A percentile compares a stretch with the other conserved stretches of the same genome.
phyloP scores from a whole-genome alignment of 805 yeast species.

The Lachancea thermotolerans region DNA sequence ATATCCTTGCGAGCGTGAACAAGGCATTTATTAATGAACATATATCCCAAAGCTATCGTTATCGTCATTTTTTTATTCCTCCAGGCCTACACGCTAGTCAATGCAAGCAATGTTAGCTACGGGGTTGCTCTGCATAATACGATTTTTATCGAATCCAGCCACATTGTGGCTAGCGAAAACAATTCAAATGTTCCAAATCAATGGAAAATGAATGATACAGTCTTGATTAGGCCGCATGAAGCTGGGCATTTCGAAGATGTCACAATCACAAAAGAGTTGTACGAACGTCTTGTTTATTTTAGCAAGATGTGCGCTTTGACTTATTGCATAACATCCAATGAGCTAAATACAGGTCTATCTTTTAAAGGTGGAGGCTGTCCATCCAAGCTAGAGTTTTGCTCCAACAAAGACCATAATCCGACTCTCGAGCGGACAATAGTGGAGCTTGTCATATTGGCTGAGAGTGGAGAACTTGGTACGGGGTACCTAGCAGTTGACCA shows the following conservation, averaged over 20 bases:
- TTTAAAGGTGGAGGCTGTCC: constrained; percentile 33
- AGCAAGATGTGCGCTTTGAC: constrained; percentile 32
- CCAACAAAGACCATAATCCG: constrained; percentile 20
- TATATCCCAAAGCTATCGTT: too few species aligned
- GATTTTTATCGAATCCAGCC: too few species aligned
- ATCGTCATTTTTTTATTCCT: too few species aligned
- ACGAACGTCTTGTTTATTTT: constrained; percentile 27
- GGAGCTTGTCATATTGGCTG: constrained; percentile 36
- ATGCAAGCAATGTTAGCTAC: too few species aligned
- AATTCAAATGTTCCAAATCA: neutral
- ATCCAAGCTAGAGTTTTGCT: constrained; percentile 26
- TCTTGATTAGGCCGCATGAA: constrained; percentile 1
- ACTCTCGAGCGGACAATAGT: constrained; percentile 31
- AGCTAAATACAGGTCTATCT: constrained; percentile 19
- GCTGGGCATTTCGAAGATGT: neutral
- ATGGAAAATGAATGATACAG: neutral
- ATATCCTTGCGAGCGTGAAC: too few species aligned
- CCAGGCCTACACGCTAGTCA: too few species aligned
- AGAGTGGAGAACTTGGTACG: constrained; percentile 43
- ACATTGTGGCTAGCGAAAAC: neutral
- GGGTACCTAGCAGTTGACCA: constrained; percentile 51
- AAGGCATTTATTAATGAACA: too few species aligned
- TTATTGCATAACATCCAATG: constrained; percentile 30
- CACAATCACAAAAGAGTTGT: constrained; percentile 13
- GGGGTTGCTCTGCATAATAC: too few species aligned